Percentiles rank a stretch among this genome's conserved stretches.
phyloP scores from a whole-genome alignment of 2,329 filamentous ascomycete species.

The Aspergillus clavatus region DNA sequence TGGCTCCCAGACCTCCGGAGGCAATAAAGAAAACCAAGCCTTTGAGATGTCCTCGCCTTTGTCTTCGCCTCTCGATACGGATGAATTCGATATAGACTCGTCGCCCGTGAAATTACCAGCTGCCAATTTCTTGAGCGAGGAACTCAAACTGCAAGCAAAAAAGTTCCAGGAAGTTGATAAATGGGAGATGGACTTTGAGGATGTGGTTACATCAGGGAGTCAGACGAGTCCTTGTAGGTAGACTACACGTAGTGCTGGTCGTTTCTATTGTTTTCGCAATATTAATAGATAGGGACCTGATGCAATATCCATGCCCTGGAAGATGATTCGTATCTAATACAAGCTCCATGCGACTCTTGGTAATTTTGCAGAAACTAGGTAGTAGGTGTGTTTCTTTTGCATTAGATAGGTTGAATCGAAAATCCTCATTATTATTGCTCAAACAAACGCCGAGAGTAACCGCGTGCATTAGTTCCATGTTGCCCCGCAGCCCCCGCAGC shows the following conservation, averaged over 20 bases:
- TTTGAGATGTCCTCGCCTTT: slow-evolving; percentile 26
- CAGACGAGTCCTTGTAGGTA: slow-evolving; percentile 20
- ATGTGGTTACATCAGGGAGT: slow-evolving; percentile 27
- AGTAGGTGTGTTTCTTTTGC: no score
- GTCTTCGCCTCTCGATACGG: slow-evolving; percentile 31
- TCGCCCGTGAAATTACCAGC: slow-evolving; percentile 7
- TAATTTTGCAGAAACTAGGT: no score
- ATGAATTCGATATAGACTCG: slow-evolving; percentile 24
- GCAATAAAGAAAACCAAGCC: slow-evolving; percentile 31
- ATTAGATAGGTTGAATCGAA: not conserved
- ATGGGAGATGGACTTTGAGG: slow-evolving; percentile 44
- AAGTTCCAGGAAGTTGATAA: slow-evolving; percentile 41
- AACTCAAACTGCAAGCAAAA: slow-evolving; percentile 31
- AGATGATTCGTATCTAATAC: no score
- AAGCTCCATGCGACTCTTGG: no score
- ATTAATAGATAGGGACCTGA: no score
- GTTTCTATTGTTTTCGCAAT: no score
- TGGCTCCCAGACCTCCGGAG: slow-evolving; percentile 2
- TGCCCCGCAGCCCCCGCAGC: no score
- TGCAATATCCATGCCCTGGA: no score
- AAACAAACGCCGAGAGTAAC: not conserved
- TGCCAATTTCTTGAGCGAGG: slow-evolving; percentile 29
- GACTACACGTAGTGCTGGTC: not conserved
- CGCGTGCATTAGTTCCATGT: no score
- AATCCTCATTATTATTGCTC: not conserved